These are phyloP conservation scores for Ustilago bromivora DNA, from an alignment of 1,284 basidiomycete genomes.

Conservation along the genomic window DNA sequence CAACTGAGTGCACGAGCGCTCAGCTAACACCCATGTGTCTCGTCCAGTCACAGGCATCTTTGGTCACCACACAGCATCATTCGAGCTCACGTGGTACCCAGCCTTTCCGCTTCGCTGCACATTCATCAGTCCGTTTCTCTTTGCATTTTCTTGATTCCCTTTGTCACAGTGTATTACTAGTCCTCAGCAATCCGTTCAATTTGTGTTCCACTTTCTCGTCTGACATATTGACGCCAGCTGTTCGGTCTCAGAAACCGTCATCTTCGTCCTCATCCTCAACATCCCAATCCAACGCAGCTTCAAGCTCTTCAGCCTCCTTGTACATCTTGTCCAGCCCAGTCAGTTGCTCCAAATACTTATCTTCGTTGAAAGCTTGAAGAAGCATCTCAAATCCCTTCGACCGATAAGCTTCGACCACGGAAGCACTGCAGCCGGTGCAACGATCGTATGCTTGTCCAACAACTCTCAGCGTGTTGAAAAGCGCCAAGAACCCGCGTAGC, in stretches of 20 bases:
- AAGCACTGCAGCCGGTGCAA: constrained; percentile 83
- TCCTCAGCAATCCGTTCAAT: not conserved
- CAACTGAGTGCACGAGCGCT: constrained; percentile 23
- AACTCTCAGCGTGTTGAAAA: constrained; percentile 85
- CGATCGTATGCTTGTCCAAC: constrained; percentile 85
- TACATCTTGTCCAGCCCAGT: constrained; percentile 82
- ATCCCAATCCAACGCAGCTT: constrained; percentile 55
- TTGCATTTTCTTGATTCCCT: constrained; percentile 20
- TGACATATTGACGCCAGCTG: constrained; percentile 1
- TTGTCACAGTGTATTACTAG: constrained; percentile 35
- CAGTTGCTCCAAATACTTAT: constrained; percentile 82
- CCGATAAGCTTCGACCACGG: constrained; percentile 70
- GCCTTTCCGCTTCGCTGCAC: not conserved
- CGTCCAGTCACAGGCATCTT: not conserved
- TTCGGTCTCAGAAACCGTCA: constrained; percentile 21
- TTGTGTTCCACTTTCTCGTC: constrained; percentile 11
- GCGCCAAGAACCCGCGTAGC: constrained; percentile 86
- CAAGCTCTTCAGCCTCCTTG: constrained; percentile 55
- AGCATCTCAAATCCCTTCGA: constrained; percentile 82
- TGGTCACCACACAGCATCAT: not conserved
- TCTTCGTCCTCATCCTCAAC: constrained; percentile 50
- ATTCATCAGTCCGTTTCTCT: not conserved
- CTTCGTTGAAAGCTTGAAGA: constrained; percentile 81
- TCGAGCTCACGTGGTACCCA: not conserved
- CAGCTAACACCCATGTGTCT: not conserved